phyloP scores from a whole-genome alignment of 1,284 basidiomycete genomes.

The Ustilago sp. region DNA sequence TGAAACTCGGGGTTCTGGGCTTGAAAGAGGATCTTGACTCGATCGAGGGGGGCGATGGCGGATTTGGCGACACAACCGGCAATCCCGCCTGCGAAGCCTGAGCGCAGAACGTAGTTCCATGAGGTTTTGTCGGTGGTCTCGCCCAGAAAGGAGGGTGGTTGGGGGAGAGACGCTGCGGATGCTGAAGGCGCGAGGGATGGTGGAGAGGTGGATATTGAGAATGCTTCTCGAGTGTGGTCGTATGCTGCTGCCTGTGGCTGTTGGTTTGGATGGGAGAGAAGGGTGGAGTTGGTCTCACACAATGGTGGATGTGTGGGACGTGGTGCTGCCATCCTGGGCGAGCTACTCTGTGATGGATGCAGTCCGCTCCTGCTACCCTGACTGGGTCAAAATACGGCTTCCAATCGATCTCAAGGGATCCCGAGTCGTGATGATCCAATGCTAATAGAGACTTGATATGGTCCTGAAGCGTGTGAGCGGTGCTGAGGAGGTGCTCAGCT shows the following conservation, averaged over 20 bases:
- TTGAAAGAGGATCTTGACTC: slow-evolving; percentile 99
- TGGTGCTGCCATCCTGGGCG: slow-evolving; percentile 25
- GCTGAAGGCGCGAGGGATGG: neutral
- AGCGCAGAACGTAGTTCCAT: slow-evolving; percentile 81
- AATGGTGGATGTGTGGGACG: slow-evolving; percentile 47
- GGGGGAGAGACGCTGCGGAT: neutral
- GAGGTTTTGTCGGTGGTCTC: slow-evolving; percentile 73
- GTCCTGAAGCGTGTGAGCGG: neutral
- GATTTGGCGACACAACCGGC: slow-evolving; percentile 97
- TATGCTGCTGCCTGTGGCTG: slow-evolving; percentile 35
- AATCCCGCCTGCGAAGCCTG: slow-evolving; percentile 88
- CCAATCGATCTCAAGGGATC: neutral
- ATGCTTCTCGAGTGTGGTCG: slow-evolving; percentile 22
- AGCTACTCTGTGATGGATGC: neutral
- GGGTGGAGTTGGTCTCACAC: slow-evolving; percentile 44
- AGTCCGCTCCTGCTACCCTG: neutral
- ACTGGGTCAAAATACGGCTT: neutral
- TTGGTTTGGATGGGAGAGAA: neutral
- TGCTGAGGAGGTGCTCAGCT: neutral
- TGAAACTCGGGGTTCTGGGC: slow-evolving; percentile 94
- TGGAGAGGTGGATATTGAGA: slow-evolving; percentile 19
- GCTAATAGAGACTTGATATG: neutral
- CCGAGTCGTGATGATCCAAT: neutral
- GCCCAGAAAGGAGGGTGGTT: slow-evolving; percentile 30
- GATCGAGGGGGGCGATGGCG: slow-evolving; percentile 93